Percentiles rank a stretch among this genome's conserved stretches.
Conservation (phyloP, 306 rosid genomes). For the Ceratonia siliqua region DNA sequence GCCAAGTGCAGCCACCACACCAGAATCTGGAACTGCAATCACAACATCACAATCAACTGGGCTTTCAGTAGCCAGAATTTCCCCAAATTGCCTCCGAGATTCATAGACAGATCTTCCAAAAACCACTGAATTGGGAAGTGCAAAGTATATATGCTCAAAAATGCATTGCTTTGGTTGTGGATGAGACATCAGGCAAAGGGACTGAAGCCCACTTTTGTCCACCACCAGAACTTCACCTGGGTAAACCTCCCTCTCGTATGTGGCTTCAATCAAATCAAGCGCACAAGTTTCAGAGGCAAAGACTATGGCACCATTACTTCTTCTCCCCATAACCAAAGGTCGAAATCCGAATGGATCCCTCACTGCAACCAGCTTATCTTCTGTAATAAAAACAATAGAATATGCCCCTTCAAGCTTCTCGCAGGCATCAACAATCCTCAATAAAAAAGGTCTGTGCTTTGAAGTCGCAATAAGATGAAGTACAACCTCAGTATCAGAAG, state of each 20-base stretch:
- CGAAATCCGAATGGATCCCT: conserved; percentile 84
- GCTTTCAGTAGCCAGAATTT: conserved; percentile 78
- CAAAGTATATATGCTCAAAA: conserved; percentile 95
- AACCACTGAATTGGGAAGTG: conserved; percentile 81
- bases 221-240: conserved; percentile 95
- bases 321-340: conserved; percentile 93
- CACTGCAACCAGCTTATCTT: conserved; percentile 87
- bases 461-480: conserved; percentile 94
- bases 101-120: conserved; percentile 87
- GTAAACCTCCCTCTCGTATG: conserved; percentile 84
- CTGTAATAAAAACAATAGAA: conserved; percentile 81
- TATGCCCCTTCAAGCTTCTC: conserved; percentile 90
- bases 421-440: conserved; percentile 89
- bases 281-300: conserved; percentile 98
- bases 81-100: conserved; percentile 74
- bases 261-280: conserved; percentile 92
- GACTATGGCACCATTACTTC: conserved; percentile 90
- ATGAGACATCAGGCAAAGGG: conserved; percentile 85
- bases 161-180: conserved; percentile 82
- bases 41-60: conserved; percentile 96
- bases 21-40: conserved; percentile 94
- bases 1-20: conserved; percentile 95
- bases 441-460: conserved; percentile 70
- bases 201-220: conserved; percentile 75
- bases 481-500: conserved; percentile 92